Evolutionary conservation across 164 flowering plant genomes (phyloP), one percentile per base, ranked within the genome.

Genomic region (Magnolia sinica): DNA sequence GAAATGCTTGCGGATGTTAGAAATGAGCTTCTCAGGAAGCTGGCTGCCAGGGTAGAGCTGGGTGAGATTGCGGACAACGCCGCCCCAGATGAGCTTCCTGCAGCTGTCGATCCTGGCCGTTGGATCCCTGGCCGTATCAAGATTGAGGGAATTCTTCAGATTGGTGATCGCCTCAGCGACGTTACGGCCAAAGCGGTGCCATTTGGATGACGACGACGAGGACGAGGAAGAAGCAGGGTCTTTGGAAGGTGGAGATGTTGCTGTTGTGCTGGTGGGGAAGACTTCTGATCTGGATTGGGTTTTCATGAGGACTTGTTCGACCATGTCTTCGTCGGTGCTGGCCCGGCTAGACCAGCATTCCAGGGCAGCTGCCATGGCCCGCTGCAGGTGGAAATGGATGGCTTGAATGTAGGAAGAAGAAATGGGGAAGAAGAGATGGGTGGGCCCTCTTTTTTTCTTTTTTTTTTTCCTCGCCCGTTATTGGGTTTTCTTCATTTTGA

Each of bases 41-140:
- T 95, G 98, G 75, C 98, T 95, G 1, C 98, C 98, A 2, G 98
- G 98, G 70, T 93, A 95, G 9, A 93, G 82, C 86, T 90, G 94
- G 1, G 98, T 89, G 75, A 95, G 88, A 78, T 92, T 91, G 76
- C 90, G 83, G 0, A 95, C 91, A 45, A 95, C 91, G 10, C 87
- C 86, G 20, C 89, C 91, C 98, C 98, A 95, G 0, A 92, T 87
- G 14, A 86, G 74, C 77, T 87, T 90, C 68, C 89, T 77, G 23
- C 88, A 81, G 70, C 78, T 83, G 66, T 89, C 91, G 76, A 72
- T 69, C 86, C 84, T 86, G 51, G 76, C 50, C 45, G 80, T 67
- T 2, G 79, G 76, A 68, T 87, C 92, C 23, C 90, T 84, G 20
- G 77, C 75, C 45, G 92, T 83, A 81, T 93, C 97, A 19, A 92